Percentiles rank a stretch among this genome's conserved stretches.
These are phyloP conservation scores for Schizosaccharomyces japonicus DNA, from an alignment of 805 yeast genomes.

Conservation along the genomic window DNA sequence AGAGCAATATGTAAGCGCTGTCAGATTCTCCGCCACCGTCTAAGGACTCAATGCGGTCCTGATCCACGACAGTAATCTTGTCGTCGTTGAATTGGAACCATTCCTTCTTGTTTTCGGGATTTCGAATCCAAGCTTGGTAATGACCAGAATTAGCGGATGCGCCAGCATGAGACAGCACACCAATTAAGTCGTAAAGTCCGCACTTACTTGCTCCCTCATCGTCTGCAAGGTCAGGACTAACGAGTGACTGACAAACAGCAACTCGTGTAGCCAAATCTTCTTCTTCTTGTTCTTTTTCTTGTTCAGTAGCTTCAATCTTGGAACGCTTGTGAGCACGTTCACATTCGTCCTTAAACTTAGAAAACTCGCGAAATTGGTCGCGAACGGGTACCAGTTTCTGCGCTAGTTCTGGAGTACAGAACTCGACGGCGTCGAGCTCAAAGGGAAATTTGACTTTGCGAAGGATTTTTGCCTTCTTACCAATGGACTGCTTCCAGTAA, in stretches of 20 bases:
- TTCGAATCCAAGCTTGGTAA: slow-evolving; percentile 71
- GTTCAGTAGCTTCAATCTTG: slow-evolving; percentile 16
- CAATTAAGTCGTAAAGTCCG: slow-evolving; percentile 59
- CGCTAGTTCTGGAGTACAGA: slow-evolving; percentile 58
- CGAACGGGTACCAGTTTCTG: slow-evolving; percentile 43
- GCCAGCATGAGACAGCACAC: slow-evolving; percentile 82
- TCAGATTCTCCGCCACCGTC: slow-evolving; percentile 97
- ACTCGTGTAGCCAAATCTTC: slow-evolving; percentile 7
- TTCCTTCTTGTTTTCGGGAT: slow-evolving; percentile 31
- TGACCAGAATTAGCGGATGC: slow-evolving; percentile 94
- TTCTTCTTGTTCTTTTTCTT: slow-evolving; percentile 8
- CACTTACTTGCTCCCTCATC: slow-evolving; percentile 56
- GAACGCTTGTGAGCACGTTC: slow-evolving; percentile 49
- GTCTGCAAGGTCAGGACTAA: slow-evolving; percentile 21
- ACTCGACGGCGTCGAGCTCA: slow-evolving; percentile 66
- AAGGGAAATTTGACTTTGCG: slow-evolving; percentile 89
- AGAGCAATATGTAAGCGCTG: slow-evolving; percentile 69
- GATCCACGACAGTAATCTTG: slow-evolving; percentile 51
- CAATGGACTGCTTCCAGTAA: slow-evolving; percentile 83
- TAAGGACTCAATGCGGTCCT: slow-evolving; percentile 57
- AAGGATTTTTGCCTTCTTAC: slow-evolving; percentile 74
- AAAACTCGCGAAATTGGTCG: slow-evolving; percentile 53
- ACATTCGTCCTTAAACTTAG: slow-evolving; percentile 50
- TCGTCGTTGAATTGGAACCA: slow-evolving; percentile 97
- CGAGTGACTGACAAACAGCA: slow-evolving; percentile 13